phyloP scores from a whole-genome alignment of 2,329 filamentous ascomycete species.

The Chrysosporium queenslandicum region DNA sequence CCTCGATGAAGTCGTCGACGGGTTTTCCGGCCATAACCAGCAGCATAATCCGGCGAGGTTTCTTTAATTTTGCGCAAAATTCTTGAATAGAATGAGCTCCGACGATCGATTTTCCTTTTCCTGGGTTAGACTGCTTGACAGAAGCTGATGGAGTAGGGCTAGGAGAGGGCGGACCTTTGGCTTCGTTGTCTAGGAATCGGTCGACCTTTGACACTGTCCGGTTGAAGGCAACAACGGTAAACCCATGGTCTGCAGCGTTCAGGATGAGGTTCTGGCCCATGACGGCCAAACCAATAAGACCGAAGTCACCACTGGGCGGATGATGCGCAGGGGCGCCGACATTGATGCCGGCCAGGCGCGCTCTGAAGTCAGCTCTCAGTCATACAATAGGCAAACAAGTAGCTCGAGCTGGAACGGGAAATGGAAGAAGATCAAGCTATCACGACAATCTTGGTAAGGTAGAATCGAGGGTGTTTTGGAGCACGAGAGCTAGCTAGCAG shows the following conservation, averaged over 20 bases:
- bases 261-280: constrained; percentile 84
- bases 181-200: constrained; percentile 80
- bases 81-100: constrained; percentile 90
- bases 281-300: constrained; percentile 85
- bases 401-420: neutral
- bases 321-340: constrained; percentile 52
- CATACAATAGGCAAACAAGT: neutral
- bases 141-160: neutral
- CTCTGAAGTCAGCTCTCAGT: constrained; percentile 16
- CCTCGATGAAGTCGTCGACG: constrained; percentile 98
- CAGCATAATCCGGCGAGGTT: constrained; percentile 92
- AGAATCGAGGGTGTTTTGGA: neutral
- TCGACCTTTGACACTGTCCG: constrained; percentile 98
- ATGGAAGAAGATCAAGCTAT: neutral
- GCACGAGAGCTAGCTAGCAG: neutral
- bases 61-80: constrained; percentile 95
- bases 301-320: constrained; percentile 65
- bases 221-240: constrained; percentile 98
- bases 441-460: too few species aligned
- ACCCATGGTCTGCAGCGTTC: constrained; percentile 83
- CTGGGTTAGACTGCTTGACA: constrained; percentile 29
- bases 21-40: constrained; percentile 97
- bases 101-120: constrained; percentile 73
- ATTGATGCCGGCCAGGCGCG: constrained; percentile 61
- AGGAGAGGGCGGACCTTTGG: constrained; percentile 52